Evolutionary conservation across 1,284 basidiomycete species (phyloP), one percentile per base, ranked within the genome.

Genomic region (Kwoniella shivajii): DNA sequence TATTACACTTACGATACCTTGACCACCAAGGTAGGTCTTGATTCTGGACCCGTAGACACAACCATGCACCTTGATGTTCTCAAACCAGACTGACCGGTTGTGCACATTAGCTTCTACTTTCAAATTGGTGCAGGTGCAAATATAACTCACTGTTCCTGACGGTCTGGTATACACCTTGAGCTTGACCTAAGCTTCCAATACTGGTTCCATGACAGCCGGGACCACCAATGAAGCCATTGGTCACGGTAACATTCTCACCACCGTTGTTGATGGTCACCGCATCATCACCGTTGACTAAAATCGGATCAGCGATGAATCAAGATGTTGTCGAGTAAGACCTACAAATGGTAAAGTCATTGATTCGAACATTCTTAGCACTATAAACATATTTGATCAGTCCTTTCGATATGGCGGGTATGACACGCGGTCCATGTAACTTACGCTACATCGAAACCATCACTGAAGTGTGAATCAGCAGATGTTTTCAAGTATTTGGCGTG

Each of bases 151-250:
- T 63, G 50, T 66, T 67, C 38, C 50, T 55, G 34, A 71, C 68
- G 9, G 33, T 60, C 24, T 60, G 54, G 51, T 54, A 64, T n/a
- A 58, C 60, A 3, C 75, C 74, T 24, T 81, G 80, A 48, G 76
- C 71, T 13, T 75, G 69, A 14, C 82, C 82, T 16, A 82, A 68
- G 27, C 80, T 81, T 18, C 82, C 81, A 47, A 83, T 80, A 18
- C 79, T 80, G 45, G 81, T 73, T 0, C 81, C 81, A 66, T 82
- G 81, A 6, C 78, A 81, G 1, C 79, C 80, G 61, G 81, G 82
- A 9, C 81, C 81, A 45, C 79, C 80, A 62, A 73, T 56, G 48
- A 63, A 80, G 1, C 79, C 80, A 59, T 82, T 81, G 60, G 78
- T 71, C n/a, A 79, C 80, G 16, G 79, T 71, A 38, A 82, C 78